Percentiles rank a stretch among this genome's conserved stretches.
Conservation (phyloP, 192 early-diverging fungal species). For the Chytriomyces confervae region DNA sequence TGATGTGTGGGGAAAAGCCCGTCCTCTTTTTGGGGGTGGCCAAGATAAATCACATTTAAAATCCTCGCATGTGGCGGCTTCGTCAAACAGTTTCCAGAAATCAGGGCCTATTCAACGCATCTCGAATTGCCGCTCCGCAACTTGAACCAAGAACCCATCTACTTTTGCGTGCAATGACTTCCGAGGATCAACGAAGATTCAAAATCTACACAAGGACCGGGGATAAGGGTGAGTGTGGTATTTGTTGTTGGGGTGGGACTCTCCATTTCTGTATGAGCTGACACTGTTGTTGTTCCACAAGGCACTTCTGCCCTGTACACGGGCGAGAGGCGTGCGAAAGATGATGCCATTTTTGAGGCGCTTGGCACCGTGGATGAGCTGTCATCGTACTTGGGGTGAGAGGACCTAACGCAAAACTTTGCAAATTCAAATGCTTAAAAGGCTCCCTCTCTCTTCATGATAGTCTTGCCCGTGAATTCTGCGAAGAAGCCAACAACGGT, state of each 20-base stretch:
- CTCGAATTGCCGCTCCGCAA: too few species aligned
- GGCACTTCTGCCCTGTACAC: conserved; percentile 87
- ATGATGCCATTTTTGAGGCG: conserved; percentile 89
- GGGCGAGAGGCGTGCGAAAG: conserved; percentile 87
- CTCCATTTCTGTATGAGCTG: too few species aligned
- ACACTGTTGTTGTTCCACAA: conserved; percentile 27
- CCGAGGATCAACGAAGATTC: conserved; percentile 42
- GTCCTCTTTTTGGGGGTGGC: too few species aligned
- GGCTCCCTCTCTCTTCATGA: background rate
- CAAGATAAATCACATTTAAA: too few species aligned
- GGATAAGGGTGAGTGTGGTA: conserved; percentile 75
- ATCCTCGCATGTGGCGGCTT: too few species aligned
- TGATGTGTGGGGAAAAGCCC: too few species aligned
- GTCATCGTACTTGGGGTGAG: conserved; percentile 72
- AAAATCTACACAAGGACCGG: conserved; percentile 94
- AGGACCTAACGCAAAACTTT: too few species aligned
- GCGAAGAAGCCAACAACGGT: conserved; percentile 56
- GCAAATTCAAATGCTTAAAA: too few species aligned
- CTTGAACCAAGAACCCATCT: too few species aligned
- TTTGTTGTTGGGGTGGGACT: too few species aligned
- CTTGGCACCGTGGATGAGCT: conserved; percentile 91
- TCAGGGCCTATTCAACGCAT: too few species aligned
- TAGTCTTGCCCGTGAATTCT: conserved; percentile 62
- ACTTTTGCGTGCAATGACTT: background rate
- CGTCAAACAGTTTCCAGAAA: too few species aligned